Evolutionary conservation across 106 monocot genomes (phyloP), one percentile per base, ranked within the genome.

Genomic region (Vanilla planifolia): DNA sequence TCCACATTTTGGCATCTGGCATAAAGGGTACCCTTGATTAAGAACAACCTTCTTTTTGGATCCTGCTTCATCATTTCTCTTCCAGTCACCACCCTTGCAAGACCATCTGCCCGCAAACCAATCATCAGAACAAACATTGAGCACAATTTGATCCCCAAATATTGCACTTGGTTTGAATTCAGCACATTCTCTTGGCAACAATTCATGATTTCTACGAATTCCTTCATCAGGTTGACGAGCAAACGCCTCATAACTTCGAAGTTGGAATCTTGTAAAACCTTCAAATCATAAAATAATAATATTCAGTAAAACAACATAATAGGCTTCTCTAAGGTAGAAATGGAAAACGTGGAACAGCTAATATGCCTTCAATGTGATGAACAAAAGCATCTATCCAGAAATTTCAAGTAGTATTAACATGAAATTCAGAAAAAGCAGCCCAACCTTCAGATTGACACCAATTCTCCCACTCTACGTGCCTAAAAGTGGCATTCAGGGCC

Each of bases 61-160:
- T 44, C 57, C 51, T 55, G 65, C 55, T 59, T 99, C 98, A 44
- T 92, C 92, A 74, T 83, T 92, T 78, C 98, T 82, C 73, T 80
- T 88, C 98, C 98, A 99, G 67, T 99, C 98, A 60, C 98, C 98
- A 62, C 98, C 98, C 82, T 73, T 79, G 72, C 87, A 92, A 25
- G 92, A 72, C 92, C 95, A 91, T 46, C 77, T 77, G 48, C 79
- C 84, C 62, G 79, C 50, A 76, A 81, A 81, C 81, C 73, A 85
- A 51, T 85, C 81, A 66, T 62, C 68, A 47, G 65, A 73, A 69
- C 71, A 71, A 61, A 20, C 44, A 48, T 43, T 53, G 15, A 50
- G 24, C 46, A 71, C 44, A 3, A 23, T 5, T 50, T 33, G 22
- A 16, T 73, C 75, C 73, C 80, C 86, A 28, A 51, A 77, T 14